Evolutionary conservation across 78 protist genomes (phyloP).

Genomic region (Dictyostelium firmibasis): DNA sequence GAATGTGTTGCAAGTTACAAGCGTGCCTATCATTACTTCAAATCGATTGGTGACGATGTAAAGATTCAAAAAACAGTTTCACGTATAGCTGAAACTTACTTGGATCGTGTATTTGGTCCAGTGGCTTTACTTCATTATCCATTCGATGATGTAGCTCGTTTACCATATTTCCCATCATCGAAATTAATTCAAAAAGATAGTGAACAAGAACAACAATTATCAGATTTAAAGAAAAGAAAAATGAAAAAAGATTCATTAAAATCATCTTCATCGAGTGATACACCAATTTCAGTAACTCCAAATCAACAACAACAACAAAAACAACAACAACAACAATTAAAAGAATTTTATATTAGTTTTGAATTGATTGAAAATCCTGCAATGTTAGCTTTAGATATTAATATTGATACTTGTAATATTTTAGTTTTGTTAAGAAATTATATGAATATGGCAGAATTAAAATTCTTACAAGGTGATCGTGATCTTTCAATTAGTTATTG

Average conservation of each 20-base stretch:
- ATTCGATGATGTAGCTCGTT: conserved; percentile 76
- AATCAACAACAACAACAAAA: background rate
- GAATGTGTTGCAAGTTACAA: conserved; percentile 74
- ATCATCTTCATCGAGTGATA: background rate
- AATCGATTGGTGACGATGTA: conserved; percentile 80
- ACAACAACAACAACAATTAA: background rate
- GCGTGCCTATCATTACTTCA: conserved; percentile 74
- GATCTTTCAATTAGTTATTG: conserved; percentile 74
- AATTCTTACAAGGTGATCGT: conserved; percentile 74
- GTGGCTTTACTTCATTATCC: conserved; percentile 69
- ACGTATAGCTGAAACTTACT: conserved; percentile 66
- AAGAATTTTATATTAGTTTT: conserved; percentile 68
- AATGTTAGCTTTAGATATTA: conserved; percentile 63
- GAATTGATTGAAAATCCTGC: conserved; percentile 83
- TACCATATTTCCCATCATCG: conserved; percentile 36
- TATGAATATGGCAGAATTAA: conserved; percentile 78
- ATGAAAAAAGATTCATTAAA: conserved; percentile 9
- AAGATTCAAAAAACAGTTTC: conserved; percentile 72
- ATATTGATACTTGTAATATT: conserved; percentile 70
- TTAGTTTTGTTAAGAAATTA: conserved; percentile 25
- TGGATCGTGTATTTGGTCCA: conserved; percentile 83
- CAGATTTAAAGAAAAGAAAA: conserved; percentile 38
- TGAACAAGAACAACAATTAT: conserved; percentile 35
- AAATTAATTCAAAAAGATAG: conserved; percentile 33
- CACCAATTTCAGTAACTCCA: background rate